phyloP scores from a whole-genome alignment of 2,329 filamentous ascomycete species.

The Nothophoma quercina region DNA sequence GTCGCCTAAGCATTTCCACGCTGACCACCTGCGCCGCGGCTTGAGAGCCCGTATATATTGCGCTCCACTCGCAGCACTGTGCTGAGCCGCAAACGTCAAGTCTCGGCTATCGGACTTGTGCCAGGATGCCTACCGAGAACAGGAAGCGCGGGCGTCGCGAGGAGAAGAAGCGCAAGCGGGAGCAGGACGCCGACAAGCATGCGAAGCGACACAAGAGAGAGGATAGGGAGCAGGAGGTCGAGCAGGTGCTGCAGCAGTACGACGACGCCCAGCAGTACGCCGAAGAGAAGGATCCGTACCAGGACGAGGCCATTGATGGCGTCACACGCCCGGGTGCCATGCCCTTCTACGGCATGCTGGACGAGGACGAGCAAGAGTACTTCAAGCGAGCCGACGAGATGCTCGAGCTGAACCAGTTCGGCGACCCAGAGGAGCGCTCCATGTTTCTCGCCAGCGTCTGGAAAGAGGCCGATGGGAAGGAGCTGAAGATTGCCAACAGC shows the following conservation, averaged over 20 bases:
- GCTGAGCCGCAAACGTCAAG: slow-evolving; percentile 13
- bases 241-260: slow-evolving; percentile 14
- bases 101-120: slow-evolving; percentile 24
- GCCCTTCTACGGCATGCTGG: slow-evolving; percentile 91
- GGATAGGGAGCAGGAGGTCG: slow-evolving; percentile 26
- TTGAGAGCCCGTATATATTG: slow-evolving; percentile 5
- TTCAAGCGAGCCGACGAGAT: slow-evolving; percentile 89
- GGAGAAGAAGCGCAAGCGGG: slow-evolving; percentile 61
- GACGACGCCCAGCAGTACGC: slow-evolving; percentile 28
- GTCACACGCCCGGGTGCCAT: slow-evolving; percentile 60
- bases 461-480: slow-evolving; percentile 86
- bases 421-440: slow-evolving; percentile 67
- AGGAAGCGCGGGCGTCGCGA: slow-evolving; percentile 66
- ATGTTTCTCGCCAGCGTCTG: slow-evolving; percentile 78
- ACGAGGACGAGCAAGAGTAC: slow-evolving; percentile 93
- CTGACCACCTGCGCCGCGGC: background rate
- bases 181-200: slow-evolving; percentile 48
- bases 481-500: slow-evolving; percentile 93
- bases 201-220: slow-evolving; percentile 47
- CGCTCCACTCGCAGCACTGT: slow-evolving; percentile 1
- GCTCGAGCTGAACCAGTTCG: slow-evolving; percentile 89
- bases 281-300: slow-evolving; percentile 21
- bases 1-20: slow-evolving; percentile 1
- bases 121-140: slow-evolving; percentile 65
- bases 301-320: slow-evolving; percentile 39